Evolutionary conservation across 352 stramenopile genomes (phyloP), one percentile per base, ranked within the genome.

Genomic region (Elongisporangium prolatum): DNA sequence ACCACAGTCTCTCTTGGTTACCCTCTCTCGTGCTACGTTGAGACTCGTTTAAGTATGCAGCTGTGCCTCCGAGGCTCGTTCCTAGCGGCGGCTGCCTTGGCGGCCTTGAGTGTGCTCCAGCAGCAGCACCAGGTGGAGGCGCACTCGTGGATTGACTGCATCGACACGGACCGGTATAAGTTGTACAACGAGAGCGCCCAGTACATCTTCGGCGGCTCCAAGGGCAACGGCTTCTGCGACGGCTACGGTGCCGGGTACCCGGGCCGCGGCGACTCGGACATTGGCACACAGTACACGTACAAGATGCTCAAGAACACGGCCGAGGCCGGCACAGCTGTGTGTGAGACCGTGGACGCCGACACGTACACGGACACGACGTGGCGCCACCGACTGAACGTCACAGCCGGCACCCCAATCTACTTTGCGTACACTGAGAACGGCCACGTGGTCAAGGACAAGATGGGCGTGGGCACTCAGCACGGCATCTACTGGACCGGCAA

Each of bases 251-350:
- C 77, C 0, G 78, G 77, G 14, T 90, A 84, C 57, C 76, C 76
- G 0, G 80, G 78, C 5, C 80, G 77, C 34, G 80, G 80, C 44
- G 62, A 74, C 34, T 66, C 59, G 14, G 65, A 80, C 54, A 87
- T 87, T 37, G 79, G 79, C 4, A 73, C 67, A 2, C 54, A 60
- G 37, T 86, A 84, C 62, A 89, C 79, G 40, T 72, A 83, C 68
- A 89, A 89, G 55, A 85, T 89, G 68, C 67, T 89, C 44, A 79
- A 85, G 65, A 80, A 86, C 61, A 68, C 82, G 49, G 79, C 81
- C 24, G 72, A 86, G 13, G 66, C 63, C 9, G 76, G 79, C 40
- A 61, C 70, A 4, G 49, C 57, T 0, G 74, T 89, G 14, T 86
- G 79, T 53, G 54, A 86, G 49, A 63, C 22, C 10, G 77, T 80